These are phyloP conservation scores for Hymenoscyphus repandus DNA, from an alignment of 2,329 filamentous ascomycete species.

Conservation along the genomic window DNA sequence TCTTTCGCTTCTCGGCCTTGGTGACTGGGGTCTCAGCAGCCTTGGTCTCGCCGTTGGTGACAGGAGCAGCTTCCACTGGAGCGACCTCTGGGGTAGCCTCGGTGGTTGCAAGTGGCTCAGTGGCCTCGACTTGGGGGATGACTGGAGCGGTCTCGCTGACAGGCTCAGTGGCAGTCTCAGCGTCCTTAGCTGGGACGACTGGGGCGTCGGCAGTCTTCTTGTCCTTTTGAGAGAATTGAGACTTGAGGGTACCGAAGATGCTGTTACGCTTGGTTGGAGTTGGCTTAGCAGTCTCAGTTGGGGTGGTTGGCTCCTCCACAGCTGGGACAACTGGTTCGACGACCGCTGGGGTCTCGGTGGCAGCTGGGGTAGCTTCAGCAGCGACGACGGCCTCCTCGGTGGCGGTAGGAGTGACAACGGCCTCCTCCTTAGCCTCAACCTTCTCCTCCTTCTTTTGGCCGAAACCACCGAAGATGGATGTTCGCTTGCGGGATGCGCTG, in stretches of 20 bases:
- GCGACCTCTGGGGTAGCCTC: conserved; percentile 26
- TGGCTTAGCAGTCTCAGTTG: conserved; percentile 32
- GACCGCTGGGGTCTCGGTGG: conserved; percentile 24
- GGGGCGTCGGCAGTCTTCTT: conserved; percentile 26
- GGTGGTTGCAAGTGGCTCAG: conserved; percentile 28
- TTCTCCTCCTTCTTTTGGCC: conserved; percentile 34
- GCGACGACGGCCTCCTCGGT: conserved; percentile 29
- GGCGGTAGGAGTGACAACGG: conserved; percentile 20
- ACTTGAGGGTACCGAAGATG: conserved; percentile 31
- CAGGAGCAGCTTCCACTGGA: conserved; percentile 30
- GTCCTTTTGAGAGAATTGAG: conserved; percentile 27
- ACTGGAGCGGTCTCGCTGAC: conserved; percentile 31
- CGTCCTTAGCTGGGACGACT: conserved; percentile 30
- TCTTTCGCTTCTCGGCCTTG: conserved; percentile 54
- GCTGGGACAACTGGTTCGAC: conserved; percentile 38
- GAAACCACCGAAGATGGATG: conserved; percentile 57
- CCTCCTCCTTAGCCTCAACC: conserved; percentile 33
- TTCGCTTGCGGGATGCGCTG: conserved; percentile 60
- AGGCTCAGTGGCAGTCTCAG: conserved; percentile 21
- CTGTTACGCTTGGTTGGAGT: conserved; percentile 29
- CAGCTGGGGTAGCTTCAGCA: conserved; percentile 26
- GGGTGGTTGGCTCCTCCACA: conserved; percentile 11
- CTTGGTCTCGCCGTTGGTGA: conserved; percentile 36
- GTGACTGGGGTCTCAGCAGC: conserved; percentile 33
- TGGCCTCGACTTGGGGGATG: conserved; percentile 30